Evolutionary conservation across 2,329 filamentous ascomycete species (phyloP), one percentile per base, ranked within the genome.

Genomic region (Aureobasidium sp.): DNA sequence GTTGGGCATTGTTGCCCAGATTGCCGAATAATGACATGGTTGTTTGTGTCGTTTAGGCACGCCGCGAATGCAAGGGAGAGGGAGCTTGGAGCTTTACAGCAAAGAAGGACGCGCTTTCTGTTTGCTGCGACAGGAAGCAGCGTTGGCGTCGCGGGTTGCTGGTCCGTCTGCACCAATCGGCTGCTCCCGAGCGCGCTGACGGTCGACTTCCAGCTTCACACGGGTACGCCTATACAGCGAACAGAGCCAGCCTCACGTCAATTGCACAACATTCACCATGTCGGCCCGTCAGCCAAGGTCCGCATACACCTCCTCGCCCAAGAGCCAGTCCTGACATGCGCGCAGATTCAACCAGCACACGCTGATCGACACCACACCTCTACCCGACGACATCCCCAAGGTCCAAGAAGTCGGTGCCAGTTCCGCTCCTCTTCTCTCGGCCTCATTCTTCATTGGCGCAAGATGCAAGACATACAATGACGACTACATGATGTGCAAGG

Each of bases 401-500:
- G 94, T 99, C 76, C 84, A 90, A 77, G 94, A 99, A 79, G 85
- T 99, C 68, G 94, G 94, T 72, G 85, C 91, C 72, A 96, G 88
- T 72, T 97, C 93, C 62, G 94, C 92, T 42, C 94, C 94, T 61
- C 84, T 99, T 47, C 81, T 96, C 63, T 96, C 90, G 67, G 94
- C 94, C 36, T 86, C 91, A 57, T 99, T 90, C 83, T 99, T 97
- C 77, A 99, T 99, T 74, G 94, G 94, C 66, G 92, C 91, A 68
- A 88, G 93, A 73, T 99, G 94, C 86, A 88, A 85, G 75, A 82
- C 89, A 62, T 99, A 92, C 83, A 97, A 97, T 78, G 94, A 99
- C 81, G 94, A 99, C 79, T 99, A 89, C 80, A 99, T 99, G 93
- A 90, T 96, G 81, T 99, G 94, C 88, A 99, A 99, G 87, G 90